phyloP scores from a whole-genome alignment of 768 basidiomycete genomes.

The Leucosporidium scottii region DNA sequence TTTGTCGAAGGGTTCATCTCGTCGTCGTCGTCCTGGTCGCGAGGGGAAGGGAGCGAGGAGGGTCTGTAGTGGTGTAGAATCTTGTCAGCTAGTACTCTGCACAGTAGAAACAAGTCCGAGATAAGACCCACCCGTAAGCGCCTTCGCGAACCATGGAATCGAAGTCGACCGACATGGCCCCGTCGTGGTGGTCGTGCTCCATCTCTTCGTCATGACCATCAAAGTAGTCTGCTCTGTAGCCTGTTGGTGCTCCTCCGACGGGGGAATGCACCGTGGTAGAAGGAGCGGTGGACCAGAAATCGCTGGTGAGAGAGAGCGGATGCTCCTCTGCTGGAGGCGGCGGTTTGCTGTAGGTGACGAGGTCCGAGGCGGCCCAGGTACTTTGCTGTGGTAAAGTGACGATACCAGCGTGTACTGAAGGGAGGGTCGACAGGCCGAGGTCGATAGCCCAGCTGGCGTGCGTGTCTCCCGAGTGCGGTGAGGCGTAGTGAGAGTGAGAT shows the following conservation, averaged over 20 bases:
- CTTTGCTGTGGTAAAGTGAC: not conserved
- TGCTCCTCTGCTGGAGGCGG: not conserved
- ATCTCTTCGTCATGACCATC: not conserved
- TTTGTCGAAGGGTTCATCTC: no score
- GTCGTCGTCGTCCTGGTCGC: slow-evolving; percentile 11
- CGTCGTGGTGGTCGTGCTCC: not conserved
- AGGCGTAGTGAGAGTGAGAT: not conserved
- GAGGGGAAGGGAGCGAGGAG: slow-evolving; percentile 8
- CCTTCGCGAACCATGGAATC: slow-evolving; percentile 32
- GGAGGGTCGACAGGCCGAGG: not conserved
- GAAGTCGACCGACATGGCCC: slow-evolving; percentile 18
- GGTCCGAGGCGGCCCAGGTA: not conserved
- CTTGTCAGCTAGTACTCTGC: slow-evolving; percentile 11
- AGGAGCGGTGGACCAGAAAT: slow-evolving; percentile 1
- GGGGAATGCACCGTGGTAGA: not conserved
- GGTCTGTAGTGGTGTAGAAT: slow-evolving; percentile 32
- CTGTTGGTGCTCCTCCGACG: not conserved
- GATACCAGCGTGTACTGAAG: not conserved
- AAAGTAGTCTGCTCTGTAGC: not conserved
- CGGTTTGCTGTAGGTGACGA: not conserved
- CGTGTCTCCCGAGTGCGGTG: not conserved
- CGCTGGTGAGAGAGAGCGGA: not conserved
- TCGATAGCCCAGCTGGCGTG: not conserved
- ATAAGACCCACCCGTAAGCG: slow-evolving; percentile 21
- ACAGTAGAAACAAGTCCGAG: not conserved